These are phyloP conservation scores for Inga oerstediana DNA, from an alignment of 306 rosid genomes.

Conservation along the genomic window DNA sequence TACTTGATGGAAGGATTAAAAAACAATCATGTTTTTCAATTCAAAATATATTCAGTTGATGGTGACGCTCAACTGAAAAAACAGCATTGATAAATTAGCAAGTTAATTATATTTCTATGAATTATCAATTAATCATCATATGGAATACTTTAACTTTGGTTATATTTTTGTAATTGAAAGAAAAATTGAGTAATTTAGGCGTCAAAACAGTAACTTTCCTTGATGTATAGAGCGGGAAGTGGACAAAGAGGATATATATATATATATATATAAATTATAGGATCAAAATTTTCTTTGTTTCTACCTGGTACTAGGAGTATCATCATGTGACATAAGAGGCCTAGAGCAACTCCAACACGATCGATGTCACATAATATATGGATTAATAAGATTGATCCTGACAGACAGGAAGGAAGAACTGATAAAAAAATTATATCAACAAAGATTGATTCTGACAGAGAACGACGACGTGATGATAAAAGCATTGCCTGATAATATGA, in stretches of 20 bases:
- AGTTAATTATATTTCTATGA: not conserved
- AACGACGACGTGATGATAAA: not conserved
- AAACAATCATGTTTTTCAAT: not conserved
- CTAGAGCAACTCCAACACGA: not conserved
- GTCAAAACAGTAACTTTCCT: not conserved
- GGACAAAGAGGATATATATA: not conserved
- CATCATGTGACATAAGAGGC: not conserved
- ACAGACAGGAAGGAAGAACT: not conserved
- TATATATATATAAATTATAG: not conserved
- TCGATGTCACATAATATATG: not conserved
- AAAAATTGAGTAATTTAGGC: not conserved
- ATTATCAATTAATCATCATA: not conserved
- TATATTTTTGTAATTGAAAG: not conserved
- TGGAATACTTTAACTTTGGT: not conserved
- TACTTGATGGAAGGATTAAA: not conserved
- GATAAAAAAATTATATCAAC: not conserved
- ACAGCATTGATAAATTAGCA: not conserved
- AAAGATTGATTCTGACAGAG: not conserved
- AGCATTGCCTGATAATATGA: not conserved
- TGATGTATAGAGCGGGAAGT: not conserved
- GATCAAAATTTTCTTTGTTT: not conserved
- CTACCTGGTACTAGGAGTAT: not conserved
- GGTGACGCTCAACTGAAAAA: not conserved
- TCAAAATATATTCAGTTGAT: not conserved
- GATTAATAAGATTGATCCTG: not conserved